Evolutionary conservation across 2,329 filamentous ascomycete genomes (phyloP).

Genomic region (Chalaropsis thielavioides): DNA sequence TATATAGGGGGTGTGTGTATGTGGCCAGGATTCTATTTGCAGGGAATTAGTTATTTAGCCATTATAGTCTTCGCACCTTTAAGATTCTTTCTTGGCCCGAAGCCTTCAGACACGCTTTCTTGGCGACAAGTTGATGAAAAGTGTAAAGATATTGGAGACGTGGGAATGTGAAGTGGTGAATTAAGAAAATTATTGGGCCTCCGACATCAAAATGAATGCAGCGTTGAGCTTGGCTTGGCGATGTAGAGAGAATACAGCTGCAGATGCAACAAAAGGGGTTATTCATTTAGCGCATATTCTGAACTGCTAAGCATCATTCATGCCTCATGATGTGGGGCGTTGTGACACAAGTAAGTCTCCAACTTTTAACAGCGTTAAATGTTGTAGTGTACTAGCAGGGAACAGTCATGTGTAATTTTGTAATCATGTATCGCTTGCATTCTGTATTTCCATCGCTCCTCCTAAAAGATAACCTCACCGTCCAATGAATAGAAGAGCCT

Average conservation of each 20-base stretch:
- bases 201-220: neutral
- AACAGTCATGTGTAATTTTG: neutral
- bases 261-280: conserved; percentile 5
- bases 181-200: neutral
- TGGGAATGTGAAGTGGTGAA: neutral
- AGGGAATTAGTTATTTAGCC: neutral
- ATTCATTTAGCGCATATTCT: neutral
- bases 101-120: neutral
- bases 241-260: too few species aligned
- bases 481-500: too few species aligned
- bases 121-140: neutral
- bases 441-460: too few species aligned
- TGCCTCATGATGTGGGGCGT: neutral
- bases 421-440: too few species aligned
- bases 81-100: neutral
- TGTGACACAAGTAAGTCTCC: neutral
- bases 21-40: neutral
- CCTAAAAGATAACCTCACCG: too few species aligned
- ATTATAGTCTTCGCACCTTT: neutral
- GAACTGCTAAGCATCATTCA: neutral
- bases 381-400: neutral
- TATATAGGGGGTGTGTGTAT: neutral
- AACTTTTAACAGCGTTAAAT: neutral
- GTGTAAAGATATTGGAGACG: neutral
- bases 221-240: neutral